Evolutionary conservation across 495 filamentous ascomycete genomes (phyloP).

Genomic region (Aspergillus baeticus): DNA sequence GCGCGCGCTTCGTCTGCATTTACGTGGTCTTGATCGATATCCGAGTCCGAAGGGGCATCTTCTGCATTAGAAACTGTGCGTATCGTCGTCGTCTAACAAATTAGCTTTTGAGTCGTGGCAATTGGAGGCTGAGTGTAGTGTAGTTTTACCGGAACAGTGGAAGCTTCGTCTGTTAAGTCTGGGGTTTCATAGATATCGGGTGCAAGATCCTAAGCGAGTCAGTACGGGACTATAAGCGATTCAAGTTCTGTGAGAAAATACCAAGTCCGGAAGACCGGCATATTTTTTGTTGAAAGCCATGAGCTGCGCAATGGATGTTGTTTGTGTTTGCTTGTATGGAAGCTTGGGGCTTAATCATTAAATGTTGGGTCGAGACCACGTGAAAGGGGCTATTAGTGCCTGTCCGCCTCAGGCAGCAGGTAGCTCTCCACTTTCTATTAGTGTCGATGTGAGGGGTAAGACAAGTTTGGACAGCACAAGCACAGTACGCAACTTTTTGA

Average conservation of each 20-base stretch:
- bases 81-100: slow-evolving; percentile 56
- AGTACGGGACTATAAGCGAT: neutral
- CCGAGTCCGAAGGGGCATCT: slow-evolving; percentile 53
- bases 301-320: slow-evolving; percentile 4
- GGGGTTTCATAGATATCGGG: slow-evolving; percentile 96
- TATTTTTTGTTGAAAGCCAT: slow-evolving; percentile 70
- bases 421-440: neutral
- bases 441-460: neutral
- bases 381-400: slow-evolving; percentile 16
- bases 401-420: slow-evolving; percentile 8
- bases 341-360: neutral
- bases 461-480: neutral
- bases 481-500: neutral
- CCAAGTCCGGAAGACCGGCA: slow-evolving; percentile 79
- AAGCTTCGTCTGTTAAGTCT: slow-evolving; percentile 82
- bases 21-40: slow-evolving; percentile 71
- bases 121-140: neutral
- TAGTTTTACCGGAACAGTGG: slow-evolving; percentile 67
- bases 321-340: slow-evolving; percentile 3
- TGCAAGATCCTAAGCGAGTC: slow-evolving; percentile 65
- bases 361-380: slow-evolving; percentile 14
- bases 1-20: slow-evolving; percentile 75
- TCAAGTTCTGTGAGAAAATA: slow-evolving; percentile 35
- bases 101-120: slow-evolving; percentile 15
- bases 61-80: slow-evolving; percentile 66